phyloP scores from a whole-genome alignment of 2,329 filamentous ascomycete species.

The Eutypa lata region DNA sequence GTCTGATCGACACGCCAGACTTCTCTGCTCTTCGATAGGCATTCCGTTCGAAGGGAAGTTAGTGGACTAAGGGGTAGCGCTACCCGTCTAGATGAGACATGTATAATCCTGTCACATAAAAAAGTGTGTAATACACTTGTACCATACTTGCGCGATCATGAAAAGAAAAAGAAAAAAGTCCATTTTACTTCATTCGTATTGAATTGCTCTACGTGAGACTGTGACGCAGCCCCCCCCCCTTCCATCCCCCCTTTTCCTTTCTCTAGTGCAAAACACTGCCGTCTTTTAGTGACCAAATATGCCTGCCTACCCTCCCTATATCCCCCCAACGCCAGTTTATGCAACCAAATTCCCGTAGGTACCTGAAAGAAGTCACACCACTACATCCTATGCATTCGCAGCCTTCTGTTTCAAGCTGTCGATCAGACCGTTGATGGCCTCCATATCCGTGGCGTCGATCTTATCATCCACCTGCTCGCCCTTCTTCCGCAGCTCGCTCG shows the following conservation, averaged over 20 bases:
- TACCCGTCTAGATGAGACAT: conserved; percentile 15
- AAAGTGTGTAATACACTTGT: conserved; percentile 23
- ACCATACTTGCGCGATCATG: conserved; percentile 11
- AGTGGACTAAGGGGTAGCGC: conserved; percentile 24
- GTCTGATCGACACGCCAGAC: conserved; percentile 78
- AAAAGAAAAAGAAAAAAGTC: background rate
- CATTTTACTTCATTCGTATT: background rate
- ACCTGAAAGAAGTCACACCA: background rate
- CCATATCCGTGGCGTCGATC: conserved; percentile 85
- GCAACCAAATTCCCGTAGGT: background rate
- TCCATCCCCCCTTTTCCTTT: background rate
- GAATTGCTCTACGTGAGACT: background rate
- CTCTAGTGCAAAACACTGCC: too few species aligned
- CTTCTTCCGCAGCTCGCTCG: conserved; percentile 55
- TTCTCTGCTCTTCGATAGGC: conserved; percentile 70
- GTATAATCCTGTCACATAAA: conserved; percentile 6
- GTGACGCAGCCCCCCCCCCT: background rate
- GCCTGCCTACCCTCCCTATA: background rate
- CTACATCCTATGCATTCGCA: conserved; percentile 24
- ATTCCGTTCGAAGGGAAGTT: conserved; percentile 81
- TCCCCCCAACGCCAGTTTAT: conserved; percentile 9
- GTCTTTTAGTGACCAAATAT: too few species aligned
- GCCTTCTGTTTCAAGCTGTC: conserved; percentile 58
- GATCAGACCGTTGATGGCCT: conserved; percentile 74
- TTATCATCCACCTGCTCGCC: conserved; percentile 53